These are phyloP conservation scores for Pinus tabuliformis DNA, from an alignment of 75 land plant species.

Conservation along the genomic window DNA sequence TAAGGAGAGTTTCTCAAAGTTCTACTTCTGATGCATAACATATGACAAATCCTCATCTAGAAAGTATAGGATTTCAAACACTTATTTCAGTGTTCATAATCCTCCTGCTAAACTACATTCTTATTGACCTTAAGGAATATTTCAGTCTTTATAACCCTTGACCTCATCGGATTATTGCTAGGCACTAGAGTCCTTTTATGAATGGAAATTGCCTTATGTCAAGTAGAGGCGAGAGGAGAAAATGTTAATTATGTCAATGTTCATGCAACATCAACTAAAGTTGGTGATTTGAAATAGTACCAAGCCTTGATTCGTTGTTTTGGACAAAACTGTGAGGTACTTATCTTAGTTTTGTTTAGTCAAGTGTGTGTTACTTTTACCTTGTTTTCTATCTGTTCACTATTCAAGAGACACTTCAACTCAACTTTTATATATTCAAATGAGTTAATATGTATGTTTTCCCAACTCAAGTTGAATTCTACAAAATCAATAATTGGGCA, in stretches of 20 bases:
- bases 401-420: neutral
- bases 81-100: neutral
- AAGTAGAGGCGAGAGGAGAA: slow-evolving; percentile 29
- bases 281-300: slow-evolving; percentile 53
- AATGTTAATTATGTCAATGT: slow-evolving; percentile 56
- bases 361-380: neutral
- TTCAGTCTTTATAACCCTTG: too few relatives aligned
- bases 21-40: slow-evolving; percentile 53
- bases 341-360: neutral
- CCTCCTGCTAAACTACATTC: too few relatives aligned
- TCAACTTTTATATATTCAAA: neutral
- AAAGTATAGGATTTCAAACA: slow-evolving; percentile 15
- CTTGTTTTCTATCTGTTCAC: neutral
- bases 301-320: slow-evolving; percentile 41
- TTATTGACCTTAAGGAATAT: neutral
- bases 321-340: slow-evolving; percentile 39
- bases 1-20: slow-evolving; percentile 49
- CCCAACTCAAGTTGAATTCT: slow-evolving; percentile 45
- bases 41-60: slow-evolving; percentile 54
- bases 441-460: neutral
- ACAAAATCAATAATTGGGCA: slow-evolving; percentile 60
- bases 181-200: slow-evolving; percentile 43
- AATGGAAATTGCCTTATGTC: slow-evolving; percentile 42
- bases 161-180: too few relatives aligned
- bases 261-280: slow-evolving; percentile 51